Conservation (phyloP, 2,329 filamentous ascomycete genomes). For the Verticillium zaregamsianum region DNA sequence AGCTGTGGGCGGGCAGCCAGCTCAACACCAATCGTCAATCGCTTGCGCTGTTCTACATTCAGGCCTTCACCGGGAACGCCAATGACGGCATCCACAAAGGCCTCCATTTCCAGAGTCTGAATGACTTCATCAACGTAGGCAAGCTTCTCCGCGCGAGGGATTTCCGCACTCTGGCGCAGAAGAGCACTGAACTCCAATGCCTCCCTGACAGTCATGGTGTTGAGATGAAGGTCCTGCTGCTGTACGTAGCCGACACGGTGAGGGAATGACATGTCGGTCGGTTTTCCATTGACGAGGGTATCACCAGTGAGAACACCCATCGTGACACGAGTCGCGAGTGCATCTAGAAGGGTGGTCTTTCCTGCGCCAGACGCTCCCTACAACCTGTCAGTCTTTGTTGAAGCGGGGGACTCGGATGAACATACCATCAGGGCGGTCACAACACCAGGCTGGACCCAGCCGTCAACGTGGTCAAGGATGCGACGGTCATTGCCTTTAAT, state of each 20-base stretch:
- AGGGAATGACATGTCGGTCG: slow-evolving; percentile 63
- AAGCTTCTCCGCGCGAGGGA: slow-evolving; percentile 29
- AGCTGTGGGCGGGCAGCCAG: slow-evolving; percentile 69
- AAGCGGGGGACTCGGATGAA: slow-evolving; percentile 10
- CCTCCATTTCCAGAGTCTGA: slow-evolving; percentile 37
- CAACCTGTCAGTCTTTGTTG: slow-evolving; percentile 12
- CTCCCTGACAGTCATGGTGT: slow-evolving; percentile 66
- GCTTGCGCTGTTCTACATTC: slow-evolving; percentile 42
- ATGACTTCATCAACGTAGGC: slow-evolving; percentile 24
- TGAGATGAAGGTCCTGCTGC: slow-evolving; percentile 67
- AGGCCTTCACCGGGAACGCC: slow-evolving; percentile 59
- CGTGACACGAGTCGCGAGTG: slow-evolving; percentile 67
- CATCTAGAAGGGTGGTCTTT: slow-evolving; percentile 72
- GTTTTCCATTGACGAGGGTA: slow-evolving; percentile 64
- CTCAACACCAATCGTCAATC: slow-evolving; percentile 73
- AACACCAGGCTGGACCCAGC: slow-evolving; percentile 74
- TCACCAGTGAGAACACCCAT: slow-evolving; percentile 70
- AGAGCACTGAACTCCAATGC: slow-evolving; percentile 63
- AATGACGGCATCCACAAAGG: slow-evolving; percentile 67
- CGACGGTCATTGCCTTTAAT: slow-evolving; percentile 63
- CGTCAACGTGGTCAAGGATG: slow-evolving; percentile 68
- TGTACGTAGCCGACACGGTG: slow-evolving; percentile 69
- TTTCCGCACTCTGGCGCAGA: slow-evolving; percentile 59
- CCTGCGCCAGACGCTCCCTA: slow-evolving; percentile 66
- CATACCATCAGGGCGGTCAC: slow-evolving; percentile 67